Percentiles rank a stretch among this genome's conserved stretches.
Evolutionary conservation across 2,329 filamentous ascomycete genomes (phyloP).

Genomic region (Colletotrichum cereale): DNA sequence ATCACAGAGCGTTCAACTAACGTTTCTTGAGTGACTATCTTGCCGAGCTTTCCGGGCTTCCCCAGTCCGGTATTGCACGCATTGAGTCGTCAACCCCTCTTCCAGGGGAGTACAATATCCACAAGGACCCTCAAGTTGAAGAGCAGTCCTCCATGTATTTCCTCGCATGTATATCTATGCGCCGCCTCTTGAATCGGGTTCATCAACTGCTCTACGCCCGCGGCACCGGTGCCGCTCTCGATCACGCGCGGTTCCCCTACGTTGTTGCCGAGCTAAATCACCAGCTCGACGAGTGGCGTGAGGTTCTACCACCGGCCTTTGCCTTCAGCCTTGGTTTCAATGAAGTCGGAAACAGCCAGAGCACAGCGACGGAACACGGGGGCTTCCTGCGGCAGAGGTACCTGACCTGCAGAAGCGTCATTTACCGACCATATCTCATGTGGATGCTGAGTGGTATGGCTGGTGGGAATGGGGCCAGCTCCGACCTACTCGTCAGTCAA

Average conservation of each 20-base stretch:
- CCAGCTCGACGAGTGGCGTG: constrained; percentile 63
- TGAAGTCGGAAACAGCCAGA: constrained; percentile 39
- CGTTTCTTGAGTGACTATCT: constrained; percentile 59
- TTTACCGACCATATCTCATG: constrained; percentile 65
- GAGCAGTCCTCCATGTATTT: constrained; percentile 66
- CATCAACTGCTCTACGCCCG: constrained; percentile 63
- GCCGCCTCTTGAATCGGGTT: constrained; percentile 61
- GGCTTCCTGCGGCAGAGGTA: constrained; percentile 65
- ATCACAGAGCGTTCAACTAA: background rate
- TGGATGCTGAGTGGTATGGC: constrained; percentile 59
- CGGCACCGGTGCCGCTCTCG: constrained; percentile 58
- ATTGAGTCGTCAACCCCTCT: constrained; percentile 64
- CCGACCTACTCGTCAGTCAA: constrained; percentile 45
- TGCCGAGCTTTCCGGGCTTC: constrained; percentile 63
- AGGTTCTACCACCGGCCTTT: constrained; percentile 58
- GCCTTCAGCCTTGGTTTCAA: constrained; percentile 53
- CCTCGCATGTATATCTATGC: constrained; percentile 65
- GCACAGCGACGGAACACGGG: constrained; percentile 55
- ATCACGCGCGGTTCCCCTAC: constrained; percentile 59
- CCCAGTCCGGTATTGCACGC: constrained; percentile 62
- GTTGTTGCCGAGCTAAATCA: constrained; percentile 63
- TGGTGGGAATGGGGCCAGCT: constrained; percentile 44
- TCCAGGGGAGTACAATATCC: constrained; percentile 61
- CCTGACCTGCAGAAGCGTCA: constrained; percentile 64
- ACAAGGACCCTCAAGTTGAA: constrained; percentile 52